Percentiles rank a stretch among this genome's conserved stretches.
Evolutionary conservation across 352 stramenopile genomes (phyloP).

Genomic region (Pythium brachiatum): DNA sequence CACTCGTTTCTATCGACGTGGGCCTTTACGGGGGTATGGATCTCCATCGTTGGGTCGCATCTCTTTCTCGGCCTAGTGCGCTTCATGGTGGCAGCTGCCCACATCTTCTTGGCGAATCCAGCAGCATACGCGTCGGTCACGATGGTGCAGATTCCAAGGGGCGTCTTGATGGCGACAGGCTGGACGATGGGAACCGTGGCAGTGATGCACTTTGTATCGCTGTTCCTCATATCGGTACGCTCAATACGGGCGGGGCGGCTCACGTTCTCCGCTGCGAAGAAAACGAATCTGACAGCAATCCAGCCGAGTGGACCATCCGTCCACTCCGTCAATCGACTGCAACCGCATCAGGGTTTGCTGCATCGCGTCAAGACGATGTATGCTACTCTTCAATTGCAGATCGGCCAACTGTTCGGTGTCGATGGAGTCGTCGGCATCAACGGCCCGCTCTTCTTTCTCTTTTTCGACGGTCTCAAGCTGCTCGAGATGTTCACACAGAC

Average conservation of each 20-base stretch:
- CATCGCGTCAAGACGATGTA: no score
- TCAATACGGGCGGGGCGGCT: not conserved
- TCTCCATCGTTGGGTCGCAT: not conserved
- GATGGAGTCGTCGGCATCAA: not conserved
- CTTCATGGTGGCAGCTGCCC: not conserved
- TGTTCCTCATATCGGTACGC: not conserved
- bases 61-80: not conserved
- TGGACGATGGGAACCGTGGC: conserved; percentile 4
- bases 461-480: not conserved
- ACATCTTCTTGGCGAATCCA: not conserved
- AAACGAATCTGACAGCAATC: no score
- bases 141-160: conserved; percentile 3
- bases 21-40: not conserved
- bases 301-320: no score
- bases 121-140: conserved; percentile 3
- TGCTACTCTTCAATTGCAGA: no score
- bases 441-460: not conserved
- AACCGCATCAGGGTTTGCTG: no score
- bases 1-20: conserved; percentile 2
- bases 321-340: no score
- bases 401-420: not conserved
- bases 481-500: conserved; percentile 5
- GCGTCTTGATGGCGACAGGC: not conserved
- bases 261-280: not conserved
- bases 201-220: not conserved